Evolutionary conservation across 2,329 filamentous ascomycete genomes (phyloP).

Genomic region (Aspergillus neotritici): DNA sequence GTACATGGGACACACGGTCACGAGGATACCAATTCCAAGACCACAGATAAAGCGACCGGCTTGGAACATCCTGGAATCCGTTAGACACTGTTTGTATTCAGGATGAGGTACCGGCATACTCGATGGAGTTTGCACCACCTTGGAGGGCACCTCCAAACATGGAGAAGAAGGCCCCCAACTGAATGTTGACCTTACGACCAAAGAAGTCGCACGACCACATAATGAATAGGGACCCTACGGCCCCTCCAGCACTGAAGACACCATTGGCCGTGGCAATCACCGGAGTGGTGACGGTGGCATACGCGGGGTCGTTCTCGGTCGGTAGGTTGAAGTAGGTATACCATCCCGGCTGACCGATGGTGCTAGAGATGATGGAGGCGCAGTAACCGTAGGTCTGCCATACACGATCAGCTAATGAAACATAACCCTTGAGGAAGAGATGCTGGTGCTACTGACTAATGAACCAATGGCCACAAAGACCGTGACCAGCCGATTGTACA

Average conservation of each 20-base stretch:
- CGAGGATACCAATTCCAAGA: constrained; percentile 40
- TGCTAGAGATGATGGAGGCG: constrained; percentile 47
- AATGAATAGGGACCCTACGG: constrained; percentile 44
- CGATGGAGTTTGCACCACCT: constrained; percentile 41
- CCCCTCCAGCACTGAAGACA: constrained; percentile 46
- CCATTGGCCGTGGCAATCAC: constrained; percentile 48
- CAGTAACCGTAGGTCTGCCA: constrained; percentile 48
- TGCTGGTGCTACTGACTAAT: constrained; percentile 24
- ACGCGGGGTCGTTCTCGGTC: constrained; percentile 39
- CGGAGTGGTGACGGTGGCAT: constrained; percentile 42
- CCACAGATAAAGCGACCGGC: constrained; percentile 40
- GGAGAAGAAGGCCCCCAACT: constrained; percentile 41
- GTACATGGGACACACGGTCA: constrained; percentile 44
- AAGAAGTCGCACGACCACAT: constrained; percentile 47
- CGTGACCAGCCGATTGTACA: constrained; percentile 36
- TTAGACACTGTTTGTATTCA: constrained; percentile 3
- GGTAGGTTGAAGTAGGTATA: constrained; percentile 48
- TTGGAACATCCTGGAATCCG: constrained; percentile 38
- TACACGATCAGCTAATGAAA: not conserved
- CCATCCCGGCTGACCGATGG: constrained; percentile 51
- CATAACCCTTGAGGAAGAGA: not conserved
- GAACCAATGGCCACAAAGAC: constrained; percentile 37
- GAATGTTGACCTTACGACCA: constrained; percentile 44
- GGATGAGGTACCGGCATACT: constrained; percentile 22
- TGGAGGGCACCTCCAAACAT: constrained; percentile 46